A percentile compares a stretch with the other conserved stretches of the same genome.
Conservation (phyloP, 768 basidiomycete genomes). For the Cantharellus anzutake region DNA sequence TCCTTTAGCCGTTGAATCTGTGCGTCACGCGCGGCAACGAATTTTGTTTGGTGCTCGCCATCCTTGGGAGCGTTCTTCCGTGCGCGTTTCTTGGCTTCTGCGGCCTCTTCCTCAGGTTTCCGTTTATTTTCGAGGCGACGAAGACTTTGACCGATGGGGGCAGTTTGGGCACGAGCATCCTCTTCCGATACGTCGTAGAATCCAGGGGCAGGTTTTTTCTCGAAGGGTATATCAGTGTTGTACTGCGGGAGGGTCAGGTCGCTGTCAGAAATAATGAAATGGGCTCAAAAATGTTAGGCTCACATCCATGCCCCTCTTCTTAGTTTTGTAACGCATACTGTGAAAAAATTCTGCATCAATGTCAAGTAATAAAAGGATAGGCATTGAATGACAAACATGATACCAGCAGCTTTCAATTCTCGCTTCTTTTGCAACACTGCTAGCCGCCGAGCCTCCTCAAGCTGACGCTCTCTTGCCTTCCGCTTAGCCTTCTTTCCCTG, state of each 20-base stretch:
- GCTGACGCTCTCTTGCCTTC: constrained; percentile 89
- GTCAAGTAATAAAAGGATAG: background rate
- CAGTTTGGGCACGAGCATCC: constrained; percentile 65
- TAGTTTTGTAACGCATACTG: constrained; percentile 84
- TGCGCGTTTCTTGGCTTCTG: constrained; percentile 78
- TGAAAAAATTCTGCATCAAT: background rate
- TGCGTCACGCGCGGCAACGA: constrained; percentile 89
- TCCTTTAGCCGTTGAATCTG: constrained; percentile 97
- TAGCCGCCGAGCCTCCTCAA: constrained; percentile 87
- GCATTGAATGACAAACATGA: constrained; percentile 39
- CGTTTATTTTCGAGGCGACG: constrained; percentile 92
- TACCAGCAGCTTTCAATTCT: constrained; percentile 93
- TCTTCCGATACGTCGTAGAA: constrained; percentile 97
- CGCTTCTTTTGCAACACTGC: constrained; percentile 96
- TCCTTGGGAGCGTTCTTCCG: constrained; percentile 52
- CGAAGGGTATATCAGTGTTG: constrained; percentile 96
- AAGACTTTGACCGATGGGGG: constrained; percentile 79
- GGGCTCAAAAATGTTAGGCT: background rate
- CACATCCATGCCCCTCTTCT: constrained; percentile 96
- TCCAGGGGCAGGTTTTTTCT: constrained; percentile 86
- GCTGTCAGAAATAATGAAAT: too few species aligned
- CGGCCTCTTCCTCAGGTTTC: constrained; percentile 84
- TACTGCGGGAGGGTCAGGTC: constrained; percentile 32
- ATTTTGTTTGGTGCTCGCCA: constrained; percentile 52
- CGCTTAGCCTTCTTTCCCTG: constrained; percentile 99